Evolutionary conservation across 306 rosid species (phyloP).

Genomic region (Urtica urens): DNA sequence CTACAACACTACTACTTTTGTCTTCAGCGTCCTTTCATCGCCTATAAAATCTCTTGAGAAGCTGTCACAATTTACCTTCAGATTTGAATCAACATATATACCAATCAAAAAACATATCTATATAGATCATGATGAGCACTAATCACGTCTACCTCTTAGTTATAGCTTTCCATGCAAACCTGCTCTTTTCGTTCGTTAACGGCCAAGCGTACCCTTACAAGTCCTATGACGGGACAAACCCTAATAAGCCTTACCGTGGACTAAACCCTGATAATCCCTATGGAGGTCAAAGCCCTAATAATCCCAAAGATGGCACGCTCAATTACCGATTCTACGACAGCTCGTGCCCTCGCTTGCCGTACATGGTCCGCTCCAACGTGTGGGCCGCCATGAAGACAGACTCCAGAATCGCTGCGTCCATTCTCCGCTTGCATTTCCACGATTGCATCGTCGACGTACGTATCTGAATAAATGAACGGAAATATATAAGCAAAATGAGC

Average conservation of each 20-base stretch:
- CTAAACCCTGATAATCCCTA: too few species aligned
- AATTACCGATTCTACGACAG: slow-evolving; percentile 28
- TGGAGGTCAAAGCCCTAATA: too few species aligned
- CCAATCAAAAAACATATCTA: not conserved
- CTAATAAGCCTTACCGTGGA: too few species aligned
- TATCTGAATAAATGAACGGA: too few species aligned
- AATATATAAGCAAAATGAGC: too few species aligned
- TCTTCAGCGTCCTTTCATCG: not conserved
- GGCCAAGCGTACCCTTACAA: slow-evolving; percentile 22
- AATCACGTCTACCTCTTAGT: slow-evolving; percentile 12
- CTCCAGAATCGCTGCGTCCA: slow-evolving; percentile 56
- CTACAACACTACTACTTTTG: not conserved
- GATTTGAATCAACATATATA: not conserved
- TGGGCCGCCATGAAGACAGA: slow-evolving; percentile 40
- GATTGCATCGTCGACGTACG: slow-evolving; percentile 59
- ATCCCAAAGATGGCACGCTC: slow-evolving; percentile 27
- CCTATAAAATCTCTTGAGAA: slow-evolving; percentile 27
- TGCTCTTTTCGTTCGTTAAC: slow-evolving; percentile 12
- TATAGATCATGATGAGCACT: slow-evolving; percentile 21
- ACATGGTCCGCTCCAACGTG: slow-evolving; percentile 29
- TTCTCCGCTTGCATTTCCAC: slow-evolving; percentile 67
- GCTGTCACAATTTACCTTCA: slow-evolving; percentile 1
- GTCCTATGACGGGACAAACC: too few species aligned
- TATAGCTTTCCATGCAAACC: slow-evolving; percentile 5
- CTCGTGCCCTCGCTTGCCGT: slow-evolving; percentile 40